Conservation (phyloP, 164 flowering plant species). For the Hamamelis virginiana region DNA sequence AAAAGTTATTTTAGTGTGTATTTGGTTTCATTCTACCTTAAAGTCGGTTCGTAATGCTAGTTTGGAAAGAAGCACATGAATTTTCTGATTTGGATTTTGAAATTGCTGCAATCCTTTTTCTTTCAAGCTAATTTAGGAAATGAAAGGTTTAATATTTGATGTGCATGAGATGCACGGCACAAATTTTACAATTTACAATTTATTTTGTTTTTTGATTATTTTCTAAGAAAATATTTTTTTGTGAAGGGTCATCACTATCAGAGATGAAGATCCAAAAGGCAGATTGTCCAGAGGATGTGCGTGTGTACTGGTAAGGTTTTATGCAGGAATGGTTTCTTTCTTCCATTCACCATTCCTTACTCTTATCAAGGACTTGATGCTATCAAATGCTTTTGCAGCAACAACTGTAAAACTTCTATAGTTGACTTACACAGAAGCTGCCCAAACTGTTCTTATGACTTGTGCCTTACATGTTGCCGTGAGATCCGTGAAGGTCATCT, state of each 20-base stretch:
- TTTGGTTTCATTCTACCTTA: too few species aligned
- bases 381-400: slow-evolving; percentile 31
- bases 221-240: slow-evolving; percentile 1
- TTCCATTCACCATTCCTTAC: neutral
- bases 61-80: too few species aligned
- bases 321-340: neutral
- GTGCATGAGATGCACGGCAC: too few species aligned
- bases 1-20: too few species aligned
- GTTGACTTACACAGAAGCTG: slow-evolving; percentile 64
- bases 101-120: too few species aligned
- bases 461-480: slow-evolving; percentile 64
- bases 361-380: neutral
- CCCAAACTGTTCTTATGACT: slow-evolving; percentile 50
- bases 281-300: slow-evolving; percentile 31
- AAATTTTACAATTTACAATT: too few species aligned
- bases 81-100: too few species aligned
- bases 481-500: slow-evolving; percentile 51
- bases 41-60: too few species aligned
- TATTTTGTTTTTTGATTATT: neutral
- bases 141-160: too few species aligned
- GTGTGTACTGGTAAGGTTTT: slow-evolving; percentile 50
- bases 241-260: slow-evolving; percentile 33
- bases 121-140: too few species aligned
- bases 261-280: slow-evolving; percentile 29
- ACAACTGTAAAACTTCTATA: slow-evolving; percentile 64